Evolutionary conservation across 768 basidiomycete species (phyloP), one percentile per base, ranked within the genome.

Genomic region (Pleurotus ostreatus): DNA sequence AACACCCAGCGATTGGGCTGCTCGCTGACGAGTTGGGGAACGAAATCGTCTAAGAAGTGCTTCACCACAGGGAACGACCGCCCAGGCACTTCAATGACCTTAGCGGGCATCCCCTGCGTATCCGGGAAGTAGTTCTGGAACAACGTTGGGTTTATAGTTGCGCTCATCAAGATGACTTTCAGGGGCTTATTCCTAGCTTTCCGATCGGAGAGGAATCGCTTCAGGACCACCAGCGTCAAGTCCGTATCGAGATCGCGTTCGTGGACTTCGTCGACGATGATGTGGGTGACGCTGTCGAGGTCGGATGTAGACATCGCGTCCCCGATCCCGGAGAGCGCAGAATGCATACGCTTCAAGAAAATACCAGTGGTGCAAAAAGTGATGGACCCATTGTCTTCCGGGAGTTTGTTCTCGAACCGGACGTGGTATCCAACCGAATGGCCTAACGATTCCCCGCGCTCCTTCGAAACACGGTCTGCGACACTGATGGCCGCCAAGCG

Each of bases 231-330:
- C 15, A 98, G 80, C 43, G 94, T 72, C 20, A 97, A 73, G 69
- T 97, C 95, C 0, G 92, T 95, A 65, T 97, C 94, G 57, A 96
- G 83, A 62, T 96, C 93, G 25, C 95, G 87, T 71, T 97, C 95
- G 68, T 98, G 95, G 3, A 94, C 94, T 72, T 98, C 94, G 68
- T 98, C 95, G 23, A 98, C 92, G 45, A 97, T 71, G 57, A 98
- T 83, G 67, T 97, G 95, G 7, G 93, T 92, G 51, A 96, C 78
- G 52, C 84, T 77, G 62, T 95, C 93, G 57, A 96, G 72, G 60
- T 72, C 65, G 58, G 68, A 66, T 34, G 72, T 59, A 58, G 68
- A 66, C 34, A 72, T 59, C 37, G 71, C 73, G 3, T 34, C 55
- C 23, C 62, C 59, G 26, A 12, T 26, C 39, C 66, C 67, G 18